A percentile compares a stretch with the other conserved stretches of the same genome.
These are phyloP conservation scores for Lactarius vividus DNA, from an alignment of 768 basidiomycete species.

Conservation along the genomic window DNA sequence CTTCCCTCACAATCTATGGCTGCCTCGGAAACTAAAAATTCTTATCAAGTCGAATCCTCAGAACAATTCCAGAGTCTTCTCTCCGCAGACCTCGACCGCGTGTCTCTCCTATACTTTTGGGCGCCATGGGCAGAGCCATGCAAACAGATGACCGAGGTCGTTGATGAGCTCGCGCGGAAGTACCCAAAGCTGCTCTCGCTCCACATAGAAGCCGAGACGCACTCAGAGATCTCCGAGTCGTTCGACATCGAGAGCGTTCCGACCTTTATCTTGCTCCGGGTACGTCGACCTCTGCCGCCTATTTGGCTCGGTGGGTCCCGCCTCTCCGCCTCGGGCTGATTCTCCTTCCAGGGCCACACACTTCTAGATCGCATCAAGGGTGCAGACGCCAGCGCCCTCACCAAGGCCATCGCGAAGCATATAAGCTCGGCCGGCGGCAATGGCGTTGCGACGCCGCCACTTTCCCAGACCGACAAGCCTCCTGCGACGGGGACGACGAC, in stretches of 20 bases:
- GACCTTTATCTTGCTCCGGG: conserved; percentile 75
- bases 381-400: conserved; percentile 69
- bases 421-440: conserved; percentile 30
- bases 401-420: conserved; percentile 58
- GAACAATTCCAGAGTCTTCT: conserved; percentile 73
- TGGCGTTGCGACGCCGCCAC: conserved; percentile 36
- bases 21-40: conserved; percentile 33
- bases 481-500: conserved; percentile 19
- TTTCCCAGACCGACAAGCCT: conserved; percentile 48
- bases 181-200: conserved; percentile 62
- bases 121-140: conserved; percentile 92
- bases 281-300: conserved; percentile 35
- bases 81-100: conserved; percentile 68
- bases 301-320: background rate
- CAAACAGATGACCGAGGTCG: conserved; percentile 81
- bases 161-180: conserved; percentile 69
- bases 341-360: conserved; percentile 69
- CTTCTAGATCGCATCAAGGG: conserved; percentile 77
- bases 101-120: conserved; percentile 94
- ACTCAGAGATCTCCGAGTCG: conserved; percentile 79
- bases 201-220: conserved; percentile 78
- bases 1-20: background rate
- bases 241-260: conserved; percentile 93
- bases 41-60: conserved; percentile 54
- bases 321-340: background rate